Conservation (phyloP, 202 grass and related monocot species). For the Eragrostis tef region DNA sequence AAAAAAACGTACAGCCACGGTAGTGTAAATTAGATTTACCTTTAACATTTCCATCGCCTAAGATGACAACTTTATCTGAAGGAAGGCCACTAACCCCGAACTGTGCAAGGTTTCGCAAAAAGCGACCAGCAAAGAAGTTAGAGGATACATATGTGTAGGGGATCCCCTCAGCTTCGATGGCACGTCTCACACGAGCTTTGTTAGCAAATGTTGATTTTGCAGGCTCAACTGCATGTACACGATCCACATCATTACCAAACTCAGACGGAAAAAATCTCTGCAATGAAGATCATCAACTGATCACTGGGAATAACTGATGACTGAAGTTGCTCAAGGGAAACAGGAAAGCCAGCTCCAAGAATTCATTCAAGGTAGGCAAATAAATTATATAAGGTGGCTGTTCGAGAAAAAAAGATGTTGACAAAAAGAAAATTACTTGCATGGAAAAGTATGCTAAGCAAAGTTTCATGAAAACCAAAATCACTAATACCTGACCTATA, state of each 20-base stretch:
- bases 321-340: neutral
- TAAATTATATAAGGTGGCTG: neutral
- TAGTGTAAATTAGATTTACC: constrained; percentile 49
- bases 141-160: constrained; percentile 65
- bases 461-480: neutral
- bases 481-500: neutral
- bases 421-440: neutral
- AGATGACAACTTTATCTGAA: constrained; percentile 64
- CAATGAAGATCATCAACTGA: neutral
- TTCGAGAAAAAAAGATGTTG: neutral
- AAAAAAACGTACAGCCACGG: neutral
- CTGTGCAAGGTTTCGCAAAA: constrained; percentile 54
- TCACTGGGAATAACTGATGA: neutral
- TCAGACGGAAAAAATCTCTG: constrained; percentile 83
- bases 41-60: constrained; percentile 78
- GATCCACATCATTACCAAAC: constrained; percentile 71
- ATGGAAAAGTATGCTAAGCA: neutral
- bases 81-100: constrained; percentile 41
- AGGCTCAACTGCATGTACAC: constrained; percentile 54
- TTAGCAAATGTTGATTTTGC: constrained; percentile 51
- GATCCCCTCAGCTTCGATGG: constrained; percentile 59
- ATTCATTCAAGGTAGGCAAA: neutral
- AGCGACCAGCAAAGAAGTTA: constrained; percentile 70
- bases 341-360: neutral
- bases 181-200: constrained; percentile 58